phyloP scores from a whole-genome alignment of 176 grass and related monocot species.

The sorghum (Sorghum bicolor) region Sorghum_bicolor_NCBIv3 NC_012876.2:59140501-59141000 shows the following conservation, averaged over 20 bases:
- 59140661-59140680: not conserved
- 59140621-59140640: not conserved
- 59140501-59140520: not conserved
- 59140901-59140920: constrained; percentile 67
- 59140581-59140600: not conserved
- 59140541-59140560: not conserved
- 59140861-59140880: constrained; percentile 71
- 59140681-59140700: not conserved
- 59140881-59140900: constrained; percentile 91
- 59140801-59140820: not conserved
- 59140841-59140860: constrained; percentile 9
- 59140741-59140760: too few species aligned
- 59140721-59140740: too few species aligned
- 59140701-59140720: not conserved
- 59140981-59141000: constrained; percentile 83
- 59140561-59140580: constrained; percentile 12
- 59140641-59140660: not conserved
- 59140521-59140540: not conserved
- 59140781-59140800: not conserved
- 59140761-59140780: too few species aligned
- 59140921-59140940: constrained; percentile 69
- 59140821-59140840: not conserved
- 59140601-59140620: not conserved
- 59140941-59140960: constrained; percentile 94
- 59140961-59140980: constrained; percentile 91